Base-by-base conservation (phyloP, 495 filamentous ascomycete genomes). In the Penicillium verhagenii region DNA sequence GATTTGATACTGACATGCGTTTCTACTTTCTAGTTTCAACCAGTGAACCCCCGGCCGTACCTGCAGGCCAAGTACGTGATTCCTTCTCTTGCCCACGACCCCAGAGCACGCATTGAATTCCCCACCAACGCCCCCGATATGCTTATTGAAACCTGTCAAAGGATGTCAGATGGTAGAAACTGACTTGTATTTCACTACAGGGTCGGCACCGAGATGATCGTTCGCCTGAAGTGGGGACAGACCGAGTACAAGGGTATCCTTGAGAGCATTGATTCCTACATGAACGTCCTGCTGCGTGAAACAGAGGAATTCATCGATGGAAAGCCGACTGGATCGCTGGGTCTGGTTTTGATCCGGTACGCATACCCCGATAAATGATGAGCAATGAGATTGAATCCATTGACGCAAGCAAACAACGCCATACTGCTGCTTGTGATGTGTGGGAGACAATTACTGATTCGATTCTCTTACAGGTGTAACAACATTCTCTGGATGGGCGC, bases 141-240 rank as follows among this genome's bases (percentile, higher is more conserved):
- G 44, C 2, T 6, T 9, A 18, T 43, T 20, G 5, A 28, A n/a
- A 13, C 16, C 11, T 8, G 16, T 46, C 14, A 16, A 46, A 14
- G 2, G 28, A 31, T n/a, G 1, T 16, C 10, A 16, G 16, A 35
- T 35, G 33, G 14, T 5, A 4, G 13, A 35, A 13, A 6, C 33
- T 35, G 33, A 50, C 47, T 21, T 38, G 9, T 25, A 28, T 39
- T 55, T 58, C 54, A 46, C 29, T 57, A 59, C 65, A 92, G 89
- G 51, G 87, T 98, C 78, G 89, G 95, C 77, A 84, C 91, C 70
- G 84, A 92, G 68, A 82, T 98, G 66, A 78, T 93, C 50, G 86
- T 98, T 39, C 89, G 91, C 60, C 83, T 98, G 25, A 98, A 98
- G 80, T 98, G 94, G 94, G 91, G 91, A 60, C 86, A 96, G 67